Conservation (phyloP, 2,329 filamentous ascomycete genomes). For the Aotearoamyces nothofagi region DNA sequence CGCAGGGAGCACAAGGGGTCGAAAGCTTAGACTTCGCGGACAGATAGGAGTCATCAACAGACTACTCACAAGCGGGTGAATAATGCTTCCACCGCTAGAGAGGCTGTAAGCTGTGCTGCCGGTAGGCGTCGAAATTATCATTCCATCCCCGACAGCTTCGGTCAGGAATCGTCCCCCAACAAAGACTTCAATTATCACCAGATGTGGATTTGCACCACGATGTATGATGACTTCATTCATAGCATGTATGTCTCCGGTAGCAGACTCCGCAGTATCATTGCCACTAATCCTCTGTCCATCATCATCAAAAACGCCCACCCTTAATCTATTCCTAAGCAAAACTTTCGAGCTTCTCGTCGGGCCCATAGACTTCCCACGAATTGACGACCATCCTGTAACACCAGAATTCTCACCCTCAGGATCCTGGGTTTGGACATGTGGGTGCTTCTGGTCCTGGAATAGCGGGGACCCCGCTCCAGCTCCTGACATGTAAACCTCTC, state of each 20-base stretch:
- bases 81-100: constrained; percentile 83
- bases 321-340: constrained; percentile 71
- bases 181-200: constrained; percentile 83
- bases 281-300: constrained; percentile 42
- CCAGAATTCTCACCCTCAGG: constrained; percentile 10
- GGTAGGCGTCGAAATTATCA: constrained; percentile 86
- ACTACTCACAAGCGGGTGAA: constrained; percentile 82
- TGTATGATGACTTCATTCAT: constrained; percentile 96
- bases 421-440: constrained; percentile 9
- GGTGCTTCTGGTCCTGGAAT: constrained; percentile 17
- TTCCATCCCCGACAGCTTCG: constrained; percentile 87
- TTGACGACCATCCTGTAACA: constrained; percentile 50
- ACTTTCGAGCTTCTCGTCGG: constrained; percentile 60
- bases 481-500: constrained; percentile 81
- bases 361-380: constrained; percentile 72
- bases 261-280: constrained; percentile 16
- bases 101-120: constrained; percentile 92
- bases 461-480: constrained; percentile 25
- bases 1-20: constrained; percentile 76
- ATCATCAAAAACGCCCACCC: constrained; percentile 68
- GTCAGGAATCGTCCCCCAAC: constrained; percentile 83
- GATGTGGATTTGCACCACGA: constrained; percentile 74
- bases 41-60: constrained; percentile 90
- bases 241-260: constrained; percentile 36
- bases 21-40: constrained; percentile 79